phyloP scores from a whole-genome alignment of 345 rosid genomes.

The Garcia nutans region DNA sequence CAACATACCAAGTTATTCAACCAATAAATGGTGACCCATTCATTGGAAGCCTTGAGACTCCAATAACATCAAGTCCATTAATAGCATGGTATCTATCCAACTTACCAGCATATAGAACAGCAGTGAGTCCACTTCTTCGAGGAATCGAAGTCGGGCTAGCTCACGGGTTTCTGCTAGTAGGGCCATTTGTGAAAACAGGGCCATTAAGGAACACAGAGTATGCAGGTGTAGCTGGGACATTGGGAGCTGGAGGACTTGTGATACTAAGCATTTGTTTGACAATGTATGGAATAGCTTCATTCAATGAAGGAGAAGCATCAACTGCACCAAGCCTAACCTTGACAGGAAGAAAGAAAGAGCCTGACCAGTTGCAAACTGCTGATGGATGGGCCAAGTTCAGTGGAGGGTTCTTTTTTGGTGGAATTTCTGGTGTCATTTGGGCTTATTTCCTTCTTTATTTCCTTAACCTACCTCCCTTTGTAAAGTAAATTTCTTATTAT shows the following conservation, averaged over 20 bases:
- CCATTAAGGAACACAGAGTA: conserved; percentile 82
- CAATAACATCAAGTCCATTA: conserved; percentile 87
- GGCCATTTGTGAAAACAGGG: conserved; percentile 86
- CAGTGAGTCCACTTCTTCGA: conserved; percentile 87
- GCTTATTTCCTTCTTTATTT: conserved; percentile 88
- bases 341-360: conserved; percentile 92
- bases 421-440: conserved; percentile 92
- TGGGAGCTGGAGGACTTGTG: conserved; percentile 83
- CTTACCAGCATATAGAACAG: conserved; percentile 92
- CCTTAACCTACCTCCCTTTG: conserved; percentile 81
- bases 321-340: conserved; percentile 73
- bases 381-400: conserved; percentile 93
- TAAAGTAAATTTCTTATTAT: conserved; percentile 42
- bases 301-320: conserved; percentile 82
- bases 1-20: conserved; percentile 87
- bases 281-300: conserved; percentile 76
- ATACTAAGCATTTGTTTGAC: conserved; percentile 88
- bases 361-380: conserved; percentile 89
- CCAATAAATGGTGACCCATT: conserved; percentile 98
- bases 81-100: conserved; percentile 95
- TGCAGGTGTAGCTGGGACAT: conserved; percentile 76
- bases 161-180: conserved; percentile 81
- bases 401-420: conserved; percentile 96
- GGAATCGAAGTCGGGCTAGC: conserved; percentile 88
- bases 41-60: conserved; percentile 96